These are phyloP conservation scores for Amniculicola lignicola DNA, from an alignment of 495 filamentous ascomycete species.

Conservation along the genomic window DNA sequence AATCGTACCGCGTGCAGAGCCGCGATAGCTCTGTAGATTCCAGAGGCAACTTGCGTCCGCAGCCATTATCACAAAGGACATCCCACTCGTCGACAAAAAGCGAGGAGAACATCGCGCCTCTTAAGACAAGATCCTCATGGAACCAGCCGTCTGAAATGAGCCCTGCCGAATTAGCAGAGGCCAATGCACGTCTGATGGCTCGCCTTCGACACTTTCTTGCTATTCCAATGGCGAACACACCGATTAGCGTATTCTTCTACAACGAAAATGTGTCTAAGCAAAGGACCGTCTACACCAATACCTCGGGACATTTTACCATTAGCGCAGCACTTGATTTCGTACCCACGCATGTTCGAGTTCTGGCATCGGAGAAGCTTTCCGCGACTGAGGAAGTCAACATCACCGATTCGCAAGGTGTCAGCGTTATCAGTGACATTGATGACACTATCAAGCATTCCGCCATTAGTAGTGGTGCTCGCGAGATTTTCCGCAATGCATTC, in stretches of 20 bases:
- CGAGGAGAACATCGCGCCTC: constrained; percentile 41
- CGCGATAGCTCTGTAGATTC: constrained; percentile 23
- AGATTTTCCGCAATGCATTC: constrained; percentile 95
- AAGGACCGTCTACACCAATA: constrained; percentile 73
- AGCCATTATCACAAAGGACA: not conserved
- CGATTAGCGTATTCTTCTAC: constrained; percentile 91
- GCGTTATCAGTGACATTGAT: constrained; percentile 95
- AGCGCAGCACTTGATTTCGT: constrained; percentile 81
- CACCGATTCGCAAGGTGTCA: constrained; percentile 77
- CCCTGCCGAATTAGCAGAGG: constrained; percentile 67
- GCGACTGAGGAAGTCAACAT: constrained; percentile 69
- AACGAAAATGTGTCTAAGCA: constrained; percentile 74
- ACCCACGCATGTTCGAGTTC: constrained; percentile 80
- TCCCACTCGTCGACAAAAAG: constrained; percentile 21
- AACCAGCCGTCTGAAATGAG: constrained; percentile 58
- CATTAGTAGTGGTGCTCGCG: constrained; percentile 76
- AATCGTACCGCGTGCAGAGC: constrained; percentile 16
- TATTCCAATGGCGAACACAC: constrained; percentile 65
- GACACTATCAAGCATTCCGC: constrained; percentile 97
- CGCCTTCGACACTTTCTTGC: constrained; percentile 85
- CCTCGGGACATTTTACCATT: constrained; percentile 79
- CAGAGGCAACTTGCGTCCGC: not conserved
- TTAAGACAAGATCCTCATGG: constrained; percentile 48
- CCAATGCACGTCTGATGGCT: constrained; percentile 83
- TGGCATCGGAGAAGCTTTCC: constrained; percentile 83